Evolutionary conservation across 1,139 yeast genomes (phyloP).

Genomic region (Yamadazyma friedrichii): DNA sequence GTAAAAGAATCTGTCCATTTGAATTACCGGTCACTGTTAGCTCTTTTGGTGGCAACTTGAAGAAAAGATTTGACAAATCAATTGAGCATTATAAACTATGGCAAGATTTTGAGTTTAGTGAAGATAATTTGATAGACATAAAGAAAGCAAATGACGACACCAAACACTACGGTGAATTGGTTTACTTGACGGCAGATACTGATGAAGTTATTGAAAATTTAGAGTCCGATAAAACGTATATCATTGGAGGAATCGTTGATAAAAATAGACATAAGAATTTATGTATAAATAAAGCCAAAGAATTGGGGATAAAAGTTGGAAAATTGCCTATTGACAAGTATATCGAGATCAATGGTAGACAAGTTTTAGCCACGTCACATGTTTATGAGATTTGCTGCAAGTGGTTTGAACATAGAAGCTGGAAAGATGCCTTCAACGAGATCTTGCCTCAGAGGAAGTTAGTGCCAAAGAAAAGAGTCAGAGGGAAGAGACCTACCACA

Average conservation of each 20-base stretch:
- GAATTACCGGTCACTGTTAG: conserved; percentile 63
- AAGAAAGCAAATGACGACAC: conserved; percentile 18
- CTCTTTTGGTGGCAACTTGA: conserved; percentile 53
- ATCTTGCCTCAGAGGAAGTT: conserved; percentile 80
- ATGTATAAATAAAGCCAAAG: conserved; percentile 79
- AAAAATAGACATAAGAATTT: conserved; percentile 85
- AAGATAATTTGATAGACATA: conserved; percentile 42
- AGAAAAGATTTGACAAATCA: conserved; percentile 64
- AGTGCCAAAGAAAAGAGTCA: conserved; percentile 5
- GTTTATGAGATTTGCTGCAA: conserved; percentile 83
- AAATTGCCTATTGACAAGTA: conserved; percentile 86
- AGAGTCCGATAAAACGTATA: conserved; percentile 69
- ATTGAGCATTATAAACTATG: conserved; percentile 62
- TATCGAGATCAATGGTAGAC: conserved; percentile 79
- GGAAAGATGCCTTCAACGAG: conserved; percentile 83
- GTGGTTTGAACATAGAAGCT: conserved; percentile 76
- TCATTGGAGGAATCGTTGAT: conserved; percentile 95
- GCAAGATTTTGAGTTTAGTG: conserved; percentile 57
- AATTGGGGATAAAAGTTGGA: conserved; percentile 68
- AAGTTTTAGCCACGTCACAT: conserved; percentile 90
- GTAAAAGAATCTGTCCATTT: conserved; percentile 61
- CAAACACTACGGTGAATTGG: conserved; percentile 33
- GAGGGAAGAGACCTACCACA: background rate
- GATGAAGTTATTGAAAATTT: conserved; percentile 61
- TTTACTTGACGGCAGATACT: conserved; percentile 87